Conservation (phyloP, 768 basidiomycete genomes). For the Hypsizygus marmoreus region DNA sequence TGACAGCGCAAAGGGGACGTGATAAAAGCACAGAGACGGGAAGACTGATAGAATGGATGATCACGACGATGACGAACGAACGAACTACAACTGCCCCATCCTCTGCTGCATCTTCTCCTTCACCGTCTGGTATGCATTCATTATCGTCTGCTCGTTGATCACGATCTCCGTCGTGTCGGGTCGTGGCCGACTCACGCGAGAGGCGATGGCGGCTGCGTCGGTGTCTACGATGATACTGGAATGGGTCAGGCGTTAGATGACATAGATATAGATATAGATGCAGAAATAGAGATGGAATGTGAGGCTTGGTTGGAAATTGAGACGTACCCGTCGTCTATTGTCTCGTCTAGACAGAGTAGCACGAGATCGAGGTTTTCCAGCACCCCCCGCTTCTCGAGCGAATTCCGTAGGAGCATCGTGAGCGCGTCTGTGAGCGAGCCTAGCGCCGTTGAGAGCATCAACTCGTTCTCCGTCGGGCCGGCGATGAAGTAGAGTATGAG, state of each 20-base stretch:
- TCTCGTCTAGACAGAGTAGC: conserved; percentile 92
- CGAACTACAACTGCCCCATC: conserved; percentile 71
- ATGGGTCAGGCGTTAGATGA: background rate
- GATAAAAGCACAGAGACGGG: background rate
- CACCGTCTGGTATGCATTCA: conserved; percentile 91
- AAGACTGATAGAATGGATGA: background rate
- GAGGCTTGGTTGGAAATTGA: too few relatives aligned
- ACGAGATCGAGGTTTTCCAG: conserved; percentile 95
- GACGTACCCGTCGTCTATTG: conserved; percentile 93
- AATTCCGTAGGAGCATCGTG: conserved; percentile 82
- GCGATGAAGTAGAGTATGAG: conserved; percentile 94
- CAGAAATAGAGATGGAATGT: background rate
- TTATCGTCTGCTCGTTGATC: conserved; percentile 96
- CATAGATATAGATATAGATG: too few relatives aligned
- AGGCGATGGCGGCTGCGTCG: conserved; percentile 93
- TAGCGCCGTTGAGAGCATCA: conserved; percentile 90
- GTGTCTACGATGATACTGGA: conserved; percentile 94
- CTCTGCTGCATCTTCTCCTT: conserved; percentile 83
- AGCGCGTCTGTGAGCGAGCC: conserved; percentile 85
- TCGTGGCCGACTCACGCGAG: conserved; percentile 87
- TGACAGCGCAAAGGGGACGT: background rate
- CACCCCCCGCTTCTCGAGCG: conserved; percentile 92
- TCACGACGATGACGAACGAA: background rate
- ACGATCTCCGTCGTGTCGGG: conserved; percentile 95
- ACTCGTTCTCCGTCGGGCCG: conserved; percentile 87